phyloP scores from a whole-genome alignment of 768 basidiomycete species.

The Strobilomyces dryophilus region DNA sequence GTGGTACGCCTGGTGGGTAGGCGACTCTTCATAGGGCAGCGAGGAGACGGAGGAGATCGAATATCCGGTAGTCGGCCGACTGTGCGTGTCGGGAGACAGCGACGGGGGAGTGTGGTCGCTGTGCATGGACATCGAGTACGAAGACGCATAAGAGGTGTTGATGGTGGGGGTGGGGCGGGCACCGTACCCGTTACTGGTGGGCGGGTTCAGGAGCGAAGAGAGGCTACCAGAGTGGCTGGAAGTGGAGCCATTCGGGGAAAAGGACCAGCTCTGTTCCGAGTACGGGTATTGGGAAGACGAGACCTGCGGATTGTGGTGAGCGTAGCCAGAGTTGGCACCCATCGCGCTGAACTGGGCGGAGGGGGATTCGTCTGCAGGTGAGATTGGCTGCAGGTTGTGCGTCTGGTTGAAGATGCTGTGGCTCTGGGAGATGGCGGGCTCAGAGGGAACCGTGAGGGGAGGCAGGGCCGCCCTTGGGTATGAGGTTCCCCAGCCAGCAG shows the following conservation, averaged over 20 bases:
- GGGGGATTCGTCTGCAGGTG: constrained; percentile 67
- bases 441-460: constrained; percentile 79
- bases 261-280: constrained; percentile 55
- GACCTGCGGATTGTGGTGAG: constrained; percentile 32
- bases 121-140: constrained; percentile 70
- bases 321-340: constrained; percentile 29
- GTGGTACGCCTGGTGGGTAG: constrained; percentile 36
- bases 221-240: constrained; percentile 69
- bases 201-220: constrained; percentile 76
- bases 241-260: constrained; percentile 45
- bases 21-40: constrained; percentile 61
- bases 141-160: constrained; percentile 62
- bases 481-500: constrained; percentile 55
- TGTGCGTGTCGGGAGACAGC: constrained; percentile 66
- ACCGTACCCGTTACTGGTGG: constrained; percentile 35
- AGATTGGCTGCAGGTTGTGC: constrained; percentile 57
- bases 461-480: constrained; percentile 67
- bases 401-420: constrained; percentile 57
- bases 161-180: constrained; percentile 64
- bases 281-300: constrained; percentile 61
- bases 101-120: constrained; percentile 65
- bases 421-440: constrained; percentile 57
- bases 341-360: constrained; percentile 43
- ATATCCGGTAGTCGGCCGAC: constrained; percentile 81
- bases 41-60: constrained; percentile 82